phyloP scores from a whole-genome alignment of 352 stramenopile genomes.

The Halophytophthora batemanensis region DNA sequence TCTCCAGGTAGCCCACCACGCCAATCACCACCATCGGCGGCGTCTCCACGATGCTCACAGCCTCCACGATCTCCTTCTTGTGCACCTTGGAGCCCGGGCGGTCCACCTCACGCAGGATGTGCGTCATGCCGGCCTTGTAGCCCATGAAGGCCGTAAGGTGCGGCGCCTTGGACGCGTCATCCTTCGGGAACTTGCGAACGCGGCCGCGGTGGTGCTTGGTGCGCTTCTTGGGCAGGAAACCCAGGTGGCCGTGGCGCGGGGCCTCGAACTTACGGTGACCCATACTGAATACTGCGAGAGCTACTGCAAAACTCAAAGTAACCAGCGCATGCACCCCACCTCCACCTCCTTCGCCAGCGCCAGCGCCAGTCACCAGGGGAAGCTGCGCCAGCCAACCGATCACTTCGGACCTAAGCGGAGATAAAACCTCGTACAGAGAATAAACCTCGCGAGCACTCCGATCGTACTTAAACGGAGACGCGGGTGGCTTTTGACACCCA shows the following conservation, averaged over 20 bases:
- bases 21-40: conserved; percentile 99
- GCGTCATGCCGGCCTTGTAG: conserved; percentile 99
- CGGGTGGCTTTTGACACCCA: background rate
- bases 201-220: conserved; percentile 99
- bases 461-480: no score
- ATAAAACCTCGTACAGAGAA: no score
- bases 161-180: conserved; percentile 94
- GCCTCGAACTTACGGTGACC: conserved; percentile 98
- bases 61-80: conserved; percentile 99
- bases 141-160: conserved; percentile 99
- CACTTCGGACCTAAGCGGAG: no score
- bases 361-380: no score
- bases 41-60: conserved; percentile 99
- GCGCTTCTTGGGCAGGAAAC: conserved; percentile 99
- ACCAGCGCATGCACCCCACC: background rate
- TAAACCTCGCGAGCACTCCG: no score
- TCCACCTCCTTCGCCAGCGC: background rate
- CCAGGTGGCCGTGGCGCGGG: conserved; percentile 96
- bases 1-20: conserved; percentile 99
- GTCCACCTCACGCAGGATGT: conserved; percentile 99
- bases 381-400: no score
- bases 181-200: conserved; percentile 98
- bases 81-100: conserved; percentile 98
- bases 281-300: conserved; percentile 81
- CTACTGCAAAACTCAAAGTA: conserved; percentile 88